Base-by-base conservation (phyloP, 805 yeast genomes). In the Candida piceae region DNA sequence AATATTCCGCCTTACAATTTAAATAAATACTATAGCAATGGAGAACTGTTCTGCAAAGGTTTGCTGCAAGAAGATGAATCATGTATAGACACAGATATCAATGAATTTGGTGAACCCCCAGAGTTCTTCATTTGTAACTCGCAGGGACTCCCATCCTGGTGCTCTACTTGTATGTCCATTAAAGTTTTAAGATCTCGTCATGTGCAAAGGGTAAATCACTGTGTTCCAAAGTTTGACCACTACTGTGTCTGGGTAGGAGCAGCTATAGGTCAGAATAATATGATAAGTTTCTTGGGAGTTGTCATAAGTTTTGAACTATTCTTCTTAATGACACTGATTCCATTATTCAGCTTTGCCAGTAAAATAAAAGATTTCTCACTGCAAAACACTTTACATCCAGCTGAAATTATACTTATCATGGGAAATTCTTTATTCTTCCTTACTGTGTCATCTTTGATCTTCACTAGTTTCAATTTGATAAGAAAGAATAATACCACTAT, bases 191-290 rank as follows among this genome's bases (percentile, higher is more conserved):
- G 96, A 35, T 57, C 84, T 0, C 90, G 78, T 46, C 96, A 85
- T 52, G 80, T 88, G 27, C 66, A 72, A 3, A 66, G 71, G 33
- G 35, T 62, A 35, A 70, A 68, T 2, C 52, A 58, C 17, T 86
- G 95, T 52, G 76, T 88, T 0, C 77, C 84, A 0, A 67, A 72
- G 39, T 82, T 84, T 67, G 97, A 89, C 58, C 97, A 89, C 56
- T 81, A 70, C 50, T 89, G 97, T 55, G 52, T 76, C 1, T 87
- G 86, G 81, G 58, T 90, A 0, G 94, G 95, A 1, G 55, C 70
- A 0, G 74, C 77, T 4, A 74, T 89, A 30, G 96, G 95, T 0
- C 71, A 73, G 40, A 56, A 63, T 26, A 89, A 90, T 58, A 76
- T 77, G 53, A 53, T 70, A 34, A 60, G 66, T 20, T 88, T 88